These are phyloP conservation scores for Phytophthora meadii DNA, from an alignment of 352 stramenopile species.

Conservation along the genomic window DNA sequence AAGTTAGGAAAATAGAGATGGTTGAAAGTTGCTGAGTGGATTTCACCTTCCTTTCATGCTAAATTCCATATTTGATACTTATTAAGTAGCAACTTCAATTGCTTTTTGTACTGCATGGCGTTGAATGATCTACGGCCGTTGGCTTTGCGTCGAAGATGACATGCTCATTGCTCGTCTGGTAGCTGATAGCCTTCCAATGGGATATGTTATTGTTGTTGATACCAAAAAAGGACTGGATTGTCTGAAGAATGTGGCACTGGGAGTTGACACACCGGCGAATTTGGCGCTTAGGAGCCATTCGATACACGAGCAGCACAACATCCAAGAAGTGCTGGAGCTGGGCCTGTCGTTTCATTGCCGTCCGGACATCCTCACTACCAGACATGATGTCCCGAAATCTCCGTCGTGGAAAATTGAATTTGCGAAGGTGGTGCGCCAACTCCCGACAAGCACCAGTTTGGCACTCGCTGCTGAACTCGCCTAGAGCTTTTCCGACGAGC, in stretches of 20 bases:
- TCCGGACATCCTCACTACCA: slow-evolving; percentile 25
- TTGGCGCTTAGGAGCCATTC: slow-evolving; percentile 45
- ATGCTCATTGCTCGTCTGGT: too few species aligned
- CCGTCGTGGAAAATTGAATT: slow-evolving; percentile 59
- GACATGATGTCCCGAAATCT: slow-evolving; percentile 29
- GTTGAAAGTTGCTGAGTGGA: too few species aligned
- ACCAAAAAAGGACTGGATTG: slow-evolving; percentile 56
- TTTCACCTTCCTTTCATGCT: too few species aligned
- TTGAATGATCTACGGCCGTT: too few species aligned
- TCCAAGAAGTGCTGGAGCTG: slow-evolving; percentile 59
- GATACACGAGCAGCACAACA: slow-evolving; percentile 54
- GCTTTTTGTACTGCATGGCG: too few species aligned
- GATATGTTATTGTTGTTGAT: slow-evolving; percentile 12
- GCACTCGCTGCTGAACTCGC: slow-evolving; percentile 13
- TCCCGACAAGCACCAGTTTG: slow-evolving; percentile 51
- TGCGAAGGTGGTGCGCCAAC: slow-evolving; percentile 40
- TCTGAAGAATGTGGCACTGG: slow-evolving; percentile 46
- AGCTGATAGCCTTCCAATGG: background rate
- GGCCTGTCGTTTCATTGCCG: slow-evolving; percentile 35
- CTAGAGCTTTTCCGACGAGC: slow-evolving; percentile 3
- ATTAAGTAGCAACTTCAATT: too few species aligned
- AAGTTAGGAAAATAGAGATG: too few species aligned
- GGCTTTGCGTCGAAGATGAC: too few species aligned
- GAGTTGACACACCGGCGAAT: slow-evolving; percentile 61
- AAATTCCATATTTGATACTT: too few species aligned